These are phyloP conservation scores for Athelia sp. DNA, from an alignment of 1,284 basidiomycete genomes.

Conservation along the genomic window DNA sequence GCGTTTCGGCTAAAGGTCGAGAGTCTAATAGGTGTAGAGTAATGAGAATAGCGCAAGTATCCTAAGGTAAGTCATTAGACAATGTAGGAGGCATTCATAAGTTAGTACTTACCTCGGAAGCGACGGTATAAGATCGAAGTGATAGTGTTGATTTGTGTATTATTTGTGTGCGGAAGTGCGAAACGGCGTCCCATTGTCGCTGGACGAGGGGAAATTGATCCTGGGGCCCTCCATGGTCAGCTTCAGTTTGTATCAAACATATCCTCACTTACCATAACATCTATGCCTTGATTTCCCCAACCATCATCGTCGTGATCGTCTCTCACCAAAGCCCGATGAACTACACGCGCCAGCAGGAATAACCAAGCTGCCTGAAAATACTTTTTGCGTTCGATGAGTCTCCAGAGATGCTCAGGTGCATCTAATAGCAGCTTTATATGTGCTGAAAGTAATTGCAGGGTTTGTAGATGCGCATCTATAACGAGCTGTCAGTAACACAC, in stretches of 20 bases:
- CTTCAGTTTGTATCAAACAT: slow-evolving; percentile 1
- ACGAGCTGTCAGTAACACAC: slow-evolving; percentile 6
- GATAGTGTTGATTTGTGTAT: slow-evolving; percentile 76
- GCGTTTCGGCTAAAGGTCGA: slow-evolving; percentile 66
- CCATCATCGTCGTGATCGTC: slow-evolving; percentile 54
- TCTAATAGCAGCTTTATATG: slow-evolving; percentile 86
- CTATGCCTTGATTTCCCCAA: slow-evolving; percentile 60
- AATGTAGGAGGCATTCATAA: not conserved
- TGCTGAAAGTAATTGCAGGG: slow-evolving; percentile 74
- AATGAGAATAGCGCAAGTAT: slow-evolving; percentile 69
- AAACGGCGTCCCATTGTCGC: slow-evolving; percentile 85
- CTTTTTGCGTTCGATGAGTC: slow-evolving; percentile 71
- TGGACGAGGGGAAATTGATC: slow-evolving; percentile 80
- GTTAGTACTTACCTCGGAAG: slow-evolving; percentile 40
- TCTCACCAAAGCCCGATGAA: slow-evolving; percentile 61
- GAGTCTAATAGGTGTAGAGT: slow-evolving; percentile 84
- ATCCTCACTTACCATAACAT: slow-evolving; percentile 46
- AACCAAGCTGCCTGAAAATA: slow-evolving; percentile 83
- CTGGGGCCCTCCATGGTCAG: slow-evolving; percentile 27
- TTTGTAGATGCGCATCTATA: slow-evolving; percentile 62
- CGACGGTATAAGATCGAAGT: slow-evolving; percentile 50
- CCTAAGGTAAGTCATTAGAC: slow-evolving; percentile 32
- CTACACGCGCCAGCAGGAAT: slow-evolving; percentile 80
- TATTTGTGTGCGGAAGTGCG: slow-evolving; percentile 81
- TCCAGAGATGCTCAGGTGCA: slow-evolving; percentile 85